Evolutionary conservation across 2,329 filamentous ascomycete species (phyloP), one percentile per base, ranked within the genome.

Genomic region (Colletotrichum godetiae): DNA sequence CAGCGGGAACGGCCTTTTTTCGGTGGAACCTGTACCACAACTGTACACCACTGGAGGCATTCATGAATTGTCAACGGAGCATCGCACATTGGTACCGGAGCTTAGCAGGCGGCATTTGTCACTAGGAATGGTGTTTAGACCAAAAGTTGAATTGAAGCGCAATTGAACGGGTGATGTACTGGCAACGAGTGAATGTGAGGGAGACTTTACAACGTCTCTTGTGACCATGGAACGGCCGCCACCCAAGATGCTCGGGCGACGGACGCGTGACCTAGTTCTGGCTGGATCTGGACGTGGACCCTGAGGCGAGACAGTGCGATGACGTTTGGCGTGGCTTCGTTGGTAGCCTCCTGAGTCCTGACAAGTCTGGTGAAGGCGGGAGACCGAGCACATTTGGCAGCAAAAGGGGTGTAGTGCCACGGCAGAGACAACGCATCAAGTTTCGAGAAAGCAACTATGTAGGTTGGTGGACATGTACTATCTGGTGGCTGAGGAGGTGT

Each of bases 101-200:
- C 71, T 73, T 66, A 73, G 71, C 60, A 71, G 67, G 71, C 71
- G 71, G 67, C 67, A 71, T 71, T 69, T 73, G 56, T 73, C 42
- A 60, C 71, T 62, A 69, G 49, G 60, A 57, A 31, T 29, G 37
- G 71, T 49, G 67, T 61, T 71, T 61, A 56, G 61, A 56, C 27
- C 52, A 71, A 73, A 73, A 63, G 63, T 71, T 27, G 64, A 42
- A 52, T 66, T 62, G 27, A 64, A 68, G 53, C 31, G n/a, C 58
- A 53, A 59, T 64, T 63, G 42, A 64, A 42, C 52, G 42, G 42
- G 42, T 49, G 19, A 49, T 8, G 42, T 52, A n/a, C n/a, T 29
- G 33, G 19, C 15, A 62, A 5, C 15, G 10, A 19, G 24, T 31
- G 42, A 58, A 33, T 5, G 8, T 35, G 27, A 58, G 19, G 27